Conservation (phyloP, 805 yeast genomes). For the Sungouiozyma ichnusensis region DNA sequence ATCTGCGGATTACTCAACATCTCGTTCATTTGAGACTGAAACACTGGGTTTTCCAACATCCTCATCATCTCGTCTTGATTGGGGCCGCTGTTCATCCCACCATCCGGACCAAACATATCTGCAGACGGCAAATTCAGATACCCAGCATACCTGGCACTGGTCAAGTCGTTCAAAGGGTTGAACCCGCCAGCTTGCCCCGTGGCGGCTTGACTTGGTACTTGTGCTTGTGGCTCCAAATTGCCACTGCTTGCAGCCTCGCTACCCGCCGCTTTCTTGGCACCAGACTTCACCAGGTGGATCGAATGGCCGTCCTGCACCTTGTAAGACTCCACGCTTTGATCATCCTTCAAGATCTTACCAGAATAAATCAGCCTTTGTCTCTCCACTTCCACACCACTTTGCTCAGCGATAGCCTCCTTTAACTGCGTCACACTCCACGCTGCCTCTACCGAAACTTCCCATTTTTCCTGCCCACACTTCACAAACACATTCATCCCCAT, state of each 20-base stretch:
- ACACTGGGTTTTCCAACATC: constrained; percentile 72
- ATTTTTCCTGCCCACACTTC: constrained; percentile 66
- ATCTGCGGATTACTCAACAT: constrained; percentile 81
- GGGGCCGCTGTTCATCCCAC: constrained; percentile 55
- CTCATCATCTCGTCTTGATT: constrained; percentile 62
- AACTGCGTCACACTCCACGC: constrained; percentile 53
- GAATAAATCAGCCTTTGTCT: constrained; percentile 86
- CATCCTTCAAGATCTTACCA: constrained; percentile 86
- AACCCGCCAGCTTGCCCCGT: constrained; percentile 76
- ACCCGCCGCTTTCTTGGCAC: constrained; percentile 33
- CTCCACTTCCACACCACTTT: constrained; percentile 58
- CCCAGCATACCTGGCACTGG: constrained; percentile 95
- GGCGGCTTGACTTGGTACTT: constrained; percentile 60
- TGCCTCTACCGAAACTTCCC: constrained; percentile 48
- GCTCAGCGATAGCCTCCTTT: constrained; percentile 52
- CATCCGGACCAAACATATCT: constrained; percentile 88
- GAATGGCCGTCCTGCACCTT: constrained; percentile 81
- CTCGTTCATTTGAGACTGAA: constrained; percentile 72
- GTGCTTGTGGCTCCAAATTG: background rate
- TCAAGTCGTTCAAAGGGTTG: constrained; percentile 83
- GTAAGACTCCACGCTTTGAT: constrained; percentile 61
- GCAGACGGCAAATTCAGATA: constrained; percentile 72
- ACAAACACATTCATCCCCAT: constrained; percentile 24
- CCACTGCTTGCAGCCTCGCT: constrained; percentile 12
- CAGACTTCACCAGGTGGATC: constrained; percentile 80